Percentiles rank a stretch among this genome's conserved stretches.
Conservation (phyloP, 2,329 filamentous ascomycete species). For the Clarireedia paspali region DNA sequence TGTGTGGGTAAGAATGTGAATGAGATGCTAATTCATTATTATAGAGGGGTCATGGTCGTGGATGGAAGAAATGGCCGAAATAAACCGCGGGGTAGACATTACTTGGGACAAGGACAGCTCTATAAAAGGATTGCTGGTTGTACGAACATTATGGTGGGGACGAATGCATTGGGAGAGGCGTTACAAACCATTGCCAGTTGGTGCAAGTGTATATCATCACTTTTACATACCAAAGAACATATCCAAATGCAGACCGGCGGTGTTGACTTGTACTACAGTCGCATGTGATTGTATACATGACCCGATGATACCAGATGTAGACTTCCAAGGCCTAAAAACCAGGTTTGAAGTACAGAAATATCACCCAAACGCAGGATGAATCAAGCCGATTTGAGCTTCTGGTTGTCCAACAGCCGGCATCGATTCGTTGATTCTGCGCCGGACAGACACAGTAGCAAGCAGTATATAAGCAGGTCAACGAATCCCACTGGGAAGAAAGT, state of each 20-base stretch:
- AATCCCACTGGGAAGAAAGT: too few species aligned
- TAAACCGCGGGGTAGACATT: slow-evolving; percentile 13
- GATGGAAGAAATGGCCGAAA: slow-evolving; percentile 69
- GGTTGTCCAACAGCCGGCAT: too few species aligned
- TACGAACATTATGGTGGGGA: slow-evolving; percentile 19
- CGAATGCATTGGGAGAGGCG: slow-evolving; percentile 15
- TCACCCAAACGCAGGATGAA: too few species aligned
- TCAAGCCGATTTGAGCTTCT: too few species aligned
- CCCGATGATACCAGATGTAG: too few species aligned
- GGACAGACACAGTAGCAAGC: too few species aligned
- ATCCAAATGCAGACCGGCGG: neutral
- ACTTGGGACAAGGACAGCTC: neutral
- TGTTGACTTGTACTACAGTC: neutral
- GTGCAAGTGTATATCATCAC: slow-evolving; percentile 10
- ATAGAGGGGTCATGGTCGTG: slow-evolving; percentile 62
- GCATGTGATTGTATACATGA: neutral
- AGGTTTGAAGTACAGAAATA: too few species aligned
- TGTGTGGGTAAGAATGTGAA: neutral
- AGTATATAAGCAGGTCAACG: too few species aligned
- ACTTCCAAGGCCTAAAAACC: too few species aligned
- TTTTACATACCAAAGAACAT: neutral
- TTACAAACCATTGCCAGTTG: slow-evolving; percentile 13
- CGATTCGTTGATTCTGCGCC: too few species aligned
- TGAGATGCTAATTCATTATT: slow-evolving; percentile 30
- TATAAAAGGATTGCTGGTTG: slow-evolving; percentile 11